Base-by-base conservation (phyloP, 2,329 filamentous ascomycete species). In the Sarocladium brachiariae region DNA sequence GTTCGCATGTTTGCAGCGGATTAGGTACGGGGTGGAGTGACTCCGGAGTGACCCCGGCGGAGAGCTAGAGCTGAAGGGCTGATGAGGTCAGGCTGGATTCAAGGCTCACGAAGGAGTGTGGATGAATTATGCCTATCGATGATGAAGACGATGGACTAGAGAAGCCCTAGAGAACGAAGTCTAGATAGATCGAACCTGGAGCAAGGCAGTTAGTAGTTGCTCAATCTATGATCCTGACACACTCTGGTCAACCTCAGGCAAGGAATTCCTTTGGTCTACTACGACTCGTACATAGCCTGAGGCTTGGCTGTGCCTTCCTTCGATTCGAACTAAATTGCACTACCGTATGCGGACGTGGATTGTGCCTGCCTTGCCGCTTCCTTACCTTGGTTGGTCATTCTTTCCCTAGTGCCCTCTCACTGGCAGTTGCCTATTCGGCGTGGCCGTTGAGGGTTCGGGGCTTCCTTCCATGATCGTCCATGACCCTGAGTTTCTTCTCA, bases 1-100 rank as follows among this genome's bases (percentile, higher is more conserved):
- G 43, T 47, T 47, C 43, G 43, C 43, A 47, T 47, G 43, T 47
- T 47, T 47, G 43, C 43, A 47, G 43, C 43, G 9, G 39, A 4
- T 47, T 33, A 18, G 33, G 43, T 25, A 47, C 43, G 43, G n/a
- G 31, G 43, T 33, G 43, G 43, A 30, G 43, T 47, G 43, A 23
- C 27, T n/a, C 43, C 43, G 43, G 24, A 47, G 43, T 47, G 43
- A 23, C 43, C 43, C 43, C 27, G 43, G 43, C 43, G 43, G 5
- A 4, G 39, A 4, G 25, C 23, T 45, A 25, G 39, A n/a, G 5
- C 10, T 6, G 39, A 27, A 4, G n/a, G 14, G 39, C 18, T 21
- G 19, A 14, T 39, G 37, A 39, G 37, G 18, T 39, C 37, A 39
- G 16, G 6, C 7, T 19, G 14, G 19, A 39, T 19, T 37, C 34